These are phyloP conservation scores for Scutellaria baicalensis DNA, from an alignment of 257 asterid species.

Conservation along the genomic window DNA sequence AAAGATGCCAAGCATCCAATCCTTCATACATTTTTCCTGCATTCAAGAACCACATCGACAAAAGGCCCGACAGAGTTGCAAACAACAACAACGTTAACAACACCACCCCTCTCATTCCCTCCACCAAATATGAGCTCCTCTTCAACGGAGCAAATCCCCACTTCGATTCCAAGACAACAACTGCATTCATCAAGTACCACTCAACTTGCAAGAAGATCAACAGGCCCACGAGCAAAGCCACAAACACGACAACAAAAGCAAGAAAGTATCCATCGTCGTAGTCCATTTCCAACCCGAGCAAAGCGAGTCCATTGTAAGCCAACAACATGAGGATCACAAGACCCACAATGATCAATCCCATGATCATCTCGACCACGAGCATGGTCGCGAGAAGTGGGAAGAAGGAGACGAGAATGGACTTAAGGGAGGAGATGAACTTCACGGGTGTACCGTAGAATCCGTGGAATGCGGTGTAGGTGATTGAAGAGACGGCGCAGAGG, in stretches of 20 bases:
- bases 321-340: background rate
- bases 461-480: conserved; percentile 55
- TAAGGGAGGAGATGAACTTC: conserved; percentile 37
- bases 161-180: conserved; percentile 57
- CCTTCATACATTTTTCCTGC: background rate
- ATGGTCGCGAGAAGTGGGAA: conserved; percentile 30
- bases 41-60: conserved; percentile 26
- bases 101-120: conserved; percentile 51
- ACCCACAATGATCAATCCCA: background rate
- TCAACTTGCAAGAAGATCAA: conserved; percentile 39
- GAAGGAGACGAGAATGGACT: conserved; percentile 38
- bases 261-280: conserved; percentile 8
- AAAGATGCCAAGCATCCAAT: conserved; percentile 23
- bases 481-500: conserved; percentile 36
- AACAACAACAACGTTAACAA: conserved; percentile 22
- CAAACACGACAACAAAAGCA: conserved; percentile 10
- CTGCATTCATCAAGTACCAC: conserved; percentile 42
- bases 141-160: conserved; percentile 63
- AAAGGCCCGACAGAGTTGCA: conserved; percentile 16
- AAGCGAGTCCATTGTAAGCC: conserved; percentile 5
- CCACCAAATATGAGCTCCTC: conserved; percentile 53
- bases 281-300: conserved; percentile 32
- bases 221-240: conserved; percentile 4
- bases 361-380: conserved; percentile 5
- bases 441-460: conserved; percentile 66